A percentile compares a stretch with the other conserved stretches of the same genome.
These are phyloP conservation scores for Xylariomycetidae sp. DNA, from an alignment of 2,329 filamentous ascomycete species.

Conservation along the genomic window DNA sequence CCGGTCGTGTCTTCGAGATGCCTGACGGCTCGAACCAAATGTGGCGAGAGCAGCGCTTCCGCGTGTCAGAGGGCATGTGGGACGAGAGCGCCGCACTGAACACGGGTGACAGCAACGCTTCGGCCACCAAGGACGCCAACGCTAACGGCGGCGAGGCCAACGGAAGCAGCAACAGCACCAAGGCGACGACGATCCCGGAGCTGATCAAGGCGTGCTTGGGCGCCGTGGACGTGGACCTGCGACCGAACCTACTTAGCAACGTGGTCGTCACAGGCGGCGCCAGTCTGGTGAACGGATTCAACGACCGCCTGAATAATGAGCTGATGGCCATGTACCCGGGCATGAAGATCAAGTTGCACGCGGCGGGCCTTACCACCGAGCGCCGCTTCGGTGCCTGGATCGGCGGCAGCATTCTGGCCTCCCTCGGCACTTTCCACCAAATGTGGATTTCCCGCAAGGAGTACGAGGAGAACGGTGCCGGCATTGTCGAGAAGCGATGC, in stretches of 20 bases:
- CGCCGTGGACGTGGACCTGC: conserved; percentile 82
- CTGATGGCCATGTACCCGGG: conserved; percentile 76
- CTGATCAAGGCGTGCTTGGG: conserved; percentile 72
- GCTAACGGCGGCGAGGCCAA: conserved; percentile 24
- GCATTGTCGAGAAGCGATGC: conserved; percentile 93
- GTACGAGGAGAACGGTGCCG: conserved; percentile 88
- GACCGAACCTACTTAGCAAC: conserved; percentile 76
- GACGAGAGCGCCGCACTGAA: conserved; percentile 71
- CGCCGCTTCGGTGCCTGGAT: conserved; percentile 92
- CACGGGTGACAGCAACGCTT: conserved; percentile 19
- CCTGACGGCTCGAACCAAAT: conserved; percentile 95
- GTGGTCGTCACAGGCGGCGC: conserved; percentile 89
- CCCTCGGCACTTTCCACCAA: conserved; percentile 95
- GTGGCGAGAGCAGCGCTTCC: conserved; percentile 83
- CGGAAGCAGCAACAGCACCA: conserved; percentile 26
- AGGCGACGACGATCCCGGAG: conserved; percentile 74
- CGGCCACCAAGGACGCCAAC: background rate
- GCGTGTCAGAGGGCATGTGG: conserved; percentile 83
- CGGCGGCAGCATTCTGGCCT: conserved; percentile 90
- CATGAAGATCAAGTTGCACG: conserved; percentile 80
- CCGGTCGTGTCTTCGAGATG: conserved; percentile 90
- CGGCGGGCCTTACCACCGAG: conserved; percentile 80
- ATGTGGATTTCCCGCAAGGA: conserved; percentile 99
- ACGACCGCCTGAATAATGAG: conserved; percentile 82
- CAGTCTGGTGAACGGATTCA: conserved; percentile 84